Evolutionary conservation across 1,284 basidiomycete genomes (phyloP).

Genomic region (Ustilago sp.): DNA sequence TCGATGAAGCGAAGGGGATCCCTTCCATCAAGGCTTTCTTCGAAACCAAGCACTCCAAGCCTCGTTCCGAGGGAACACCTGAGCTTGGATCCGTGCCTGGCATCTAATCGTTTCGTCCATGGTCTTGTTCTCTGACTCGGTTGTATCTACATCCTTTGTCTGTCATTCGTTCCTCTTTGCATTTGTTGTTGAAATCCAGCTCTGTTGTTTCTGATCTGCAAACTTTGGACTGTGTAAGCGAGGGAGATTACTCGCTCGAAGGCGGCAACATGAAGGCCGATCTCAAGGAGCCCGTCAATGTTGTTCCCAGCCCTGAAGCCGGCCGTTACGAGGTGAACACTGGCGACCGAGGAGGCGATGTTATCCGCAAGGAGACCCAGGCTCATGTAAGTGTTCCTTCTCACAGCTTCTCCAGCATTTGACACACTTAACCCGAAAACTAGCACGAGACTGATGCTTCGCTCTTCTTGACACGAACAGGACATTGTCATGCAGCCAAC

Average conservation of each 20-base stretch:
- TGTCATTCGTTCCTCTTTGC: background rate
- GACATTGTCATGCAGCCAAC: slow-evolving; percentile 46
- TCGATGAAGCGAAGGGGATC: slow-evolving; percentile 41
- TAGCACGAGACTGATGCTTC: background rate
- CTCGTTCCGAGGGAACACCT: slow-evolving; percentile 47
- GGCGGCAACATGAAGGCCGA: slow-evolving; percentile 41
- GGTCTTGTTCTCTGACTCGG: background rate
- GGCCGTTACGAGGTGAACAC: slow-evolving; percentile 42
- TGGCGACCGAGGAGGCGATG: slow-evolving; percentile 37
- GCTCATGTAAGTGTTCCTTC: slow-evolving; percentile 27
- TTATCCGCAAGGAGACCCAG: slow-evolving; percentile 21
- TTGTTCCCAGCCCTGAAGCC: slow-evolving; percentile 28
- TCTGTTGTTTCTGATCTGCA: background rate
- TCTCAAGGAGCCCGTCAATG: slow-evolving; percentile 26
- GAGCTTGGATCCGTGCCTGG: slow-evolving; percentile 43
- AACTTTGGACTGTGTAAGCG: background rate
- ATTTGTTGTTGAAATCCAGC: background rate
- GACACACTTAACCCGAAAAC: background rate
- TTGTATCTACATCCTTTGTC: background rate
- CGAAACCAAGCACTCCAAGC: slow-evolving; percentile 57
- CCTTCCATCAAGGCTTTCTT: slow-evolving; percentile 61
- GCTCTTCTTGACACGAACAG: slow-evolving; percentile 3
- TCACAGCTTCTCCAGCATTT: background rate
- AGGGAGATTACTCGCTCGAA: slow-evolving; percentile 25
- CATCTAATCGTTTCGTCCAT: background rate